phyloP scores from a whole-genome alignment of 208 protist genomes.

The Leishmania turanica region DNA sequence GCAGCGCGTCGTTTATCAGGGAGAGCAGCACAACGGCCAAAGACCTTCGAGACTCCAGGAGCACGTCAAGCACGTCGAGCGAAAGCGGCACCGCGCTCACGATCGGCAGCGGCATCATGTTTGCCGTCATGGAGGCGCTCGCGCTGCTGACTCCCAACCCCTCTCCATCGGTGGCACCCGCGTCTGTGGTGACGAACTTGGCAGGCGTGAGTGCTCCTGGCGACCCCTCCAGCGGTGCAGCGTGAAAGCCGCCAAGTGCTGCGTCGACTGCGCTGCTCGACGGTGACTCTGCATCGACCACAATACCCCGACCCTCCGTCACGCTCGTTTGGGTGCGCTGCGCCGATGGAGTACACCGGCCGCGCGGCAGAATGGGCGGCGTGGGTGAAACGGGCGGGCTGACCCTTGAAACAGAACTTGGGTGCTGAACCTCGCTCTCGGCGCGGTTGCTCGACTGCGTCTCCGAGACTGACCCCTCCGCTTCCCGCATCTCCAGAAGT shows the following conservation, averaged over 20 bases:
- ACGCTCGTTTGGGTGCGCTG: background rate
- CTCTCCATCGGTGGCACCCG: background rate
- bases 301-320: no score
- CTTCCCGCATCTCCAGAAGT: constrained; percentile 9
- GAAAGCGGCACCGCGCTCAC: constrained; percentile 15
- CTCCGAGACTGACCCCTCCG: background rate
- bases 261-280: background rate
- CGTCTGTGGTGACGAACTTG: background rate
- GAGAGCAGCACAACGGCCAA: constrained; percentile 50
- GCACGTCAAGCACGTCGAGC: background rate
- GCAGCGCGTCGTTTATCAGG: constrained; percentile 59
- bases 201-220: background rate
- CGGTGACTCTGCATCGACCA: background rate
- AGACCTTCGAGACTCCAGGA: constrained; percentile 21
- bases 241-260: background rate
- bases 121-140: background rate
- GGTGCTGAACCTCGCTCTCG: background rate
- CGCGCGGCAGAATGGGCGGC: background rate
- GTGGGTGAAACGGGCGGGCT: background rate
- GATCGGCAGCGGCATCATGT: background rate
- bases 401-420: background rate
- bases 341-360: background rate
- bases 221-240: background rate
- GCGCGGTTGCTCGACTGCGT: background rate
- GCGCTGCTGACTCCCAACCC: background rate